These are phyloP conservation scores for Dioscorea alata DNA, from an alignment of 106 monocot species.

Conservation along the genomic window DNA sequence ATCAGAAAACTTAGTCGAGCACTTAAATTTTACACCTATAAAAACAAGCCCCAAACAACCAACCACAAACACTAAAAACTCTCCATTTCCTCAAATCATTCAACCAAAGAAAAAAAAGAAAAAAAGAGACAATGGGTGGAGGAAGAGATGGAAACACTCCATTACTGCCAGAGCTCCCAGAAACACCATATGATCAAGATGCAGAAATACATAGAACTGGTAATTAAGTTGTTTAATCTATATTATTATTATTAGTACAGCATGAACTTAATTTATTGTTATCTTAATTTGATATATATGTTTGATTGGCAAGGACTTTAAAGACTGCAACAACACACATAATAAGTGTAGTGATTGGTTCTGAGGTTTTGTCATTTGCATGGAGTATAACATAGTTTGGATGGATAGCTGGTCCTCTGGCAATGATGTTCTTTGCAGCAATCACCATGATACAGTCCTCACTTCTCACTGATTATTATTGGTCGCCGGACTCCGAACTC, in stretches of 20 bases:
- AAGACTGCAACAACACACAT: constrained; percentile 49
- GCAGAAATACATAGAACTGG: neutral
- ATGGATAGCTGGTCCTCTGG: constrained; percentile 55
- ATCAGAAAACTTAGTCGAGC: no score
- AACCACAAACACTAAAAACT: no score
- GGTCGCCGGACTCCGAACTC: constrained; percentile 13
- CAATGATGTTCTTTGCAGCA: constrained; percentile 21
- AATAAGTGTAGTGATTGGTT: constrained; percentile 77
- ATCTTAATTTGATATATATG: neutral
- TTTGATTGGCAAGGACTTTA: constrained; percentile 27
- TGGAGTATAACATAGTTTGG: constrained; percentile 74
- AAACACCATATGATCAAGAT: neutral
- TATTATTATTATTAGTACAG: neutral
- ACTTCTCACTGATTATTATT: constrained; percentile 18
- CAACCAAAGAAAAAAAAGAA: no score
- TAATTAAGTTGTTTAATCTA: neutral
- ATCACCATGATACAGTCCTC: neutral
- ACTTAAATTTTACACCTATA: no score
- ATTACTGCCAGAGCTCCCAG: neutral
- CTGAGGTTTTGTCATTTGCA: constrained; percentile 65
- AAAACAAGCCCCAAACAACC: no score
- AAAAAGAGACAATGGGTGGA: no score
- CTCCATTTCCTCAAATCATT: no score
- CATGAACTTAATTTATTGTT: neutral
- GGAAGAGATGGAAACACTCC: constrained; percentile 1